Conservation (phyloP, 2,329 filamentous ascomycete genomes). For the Diaporthe vaccinii region DNA sequence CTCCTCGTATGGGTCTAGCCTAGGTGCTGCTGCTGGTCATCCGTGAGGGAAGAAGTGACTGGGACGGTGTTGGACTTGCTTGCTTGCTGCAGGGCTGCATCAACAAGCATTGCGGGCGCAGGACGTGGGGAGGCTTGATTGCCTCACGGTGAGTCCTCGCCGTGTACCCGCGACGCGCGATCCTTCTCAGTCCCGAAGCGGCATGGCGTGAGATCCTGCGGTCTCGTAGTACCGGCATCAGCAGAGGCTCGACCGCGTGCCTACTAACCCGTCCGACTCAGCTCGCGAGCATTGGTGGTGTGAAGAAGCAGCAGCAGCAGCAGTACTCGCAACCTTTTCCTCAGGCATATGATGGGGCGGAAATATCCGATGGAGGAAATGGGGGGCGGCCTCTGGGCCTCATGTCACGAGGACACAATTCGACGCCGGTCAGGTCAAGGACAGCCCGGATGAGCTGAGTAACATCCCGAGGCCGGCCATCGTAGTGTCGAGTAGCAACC, state of each 20-base stretch:
- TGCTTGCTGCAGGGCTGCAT: background rate
- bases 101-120: background rate
- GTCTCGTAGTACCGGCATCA: slow-evolving; percentile 3
- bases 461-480: slow-evolving; percentile 12
- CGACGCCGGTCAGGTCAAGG: background rate
- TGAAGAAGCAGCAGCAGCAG: background rate
- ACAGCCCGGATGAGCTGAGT: background rate
- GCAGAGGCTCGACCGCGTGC: background rate
- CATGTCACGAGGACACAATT: background rate
- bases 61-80: background rate
- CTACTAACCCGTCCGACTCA: slow-evolving; percentile 3
- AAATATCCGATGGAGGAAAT: background rate
- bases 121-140: background rate
- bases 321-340: background rate
- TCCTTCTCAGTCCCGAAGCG: slow-evolving; percentile 20
- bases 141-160: slow-evolving; percentile 23
- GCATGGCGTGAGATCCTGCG: slow-evolving; percentile 19
- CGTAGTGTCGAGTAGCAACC: background rate
- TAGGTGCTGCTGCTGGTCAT: background rate
- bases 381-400: no score
- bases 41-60: background rate
- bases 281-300: slow-evolving; percentile 7
- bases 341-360: background rate
- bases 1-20: no score
- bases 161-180: slow-evolving; percentile 21